These are phyloP conservation scores for Pseudogymnoascus sp. DNA, from an alignment of 2,329 filamentous ascomycete genomes.

Conservation along the genomic window DNA sequence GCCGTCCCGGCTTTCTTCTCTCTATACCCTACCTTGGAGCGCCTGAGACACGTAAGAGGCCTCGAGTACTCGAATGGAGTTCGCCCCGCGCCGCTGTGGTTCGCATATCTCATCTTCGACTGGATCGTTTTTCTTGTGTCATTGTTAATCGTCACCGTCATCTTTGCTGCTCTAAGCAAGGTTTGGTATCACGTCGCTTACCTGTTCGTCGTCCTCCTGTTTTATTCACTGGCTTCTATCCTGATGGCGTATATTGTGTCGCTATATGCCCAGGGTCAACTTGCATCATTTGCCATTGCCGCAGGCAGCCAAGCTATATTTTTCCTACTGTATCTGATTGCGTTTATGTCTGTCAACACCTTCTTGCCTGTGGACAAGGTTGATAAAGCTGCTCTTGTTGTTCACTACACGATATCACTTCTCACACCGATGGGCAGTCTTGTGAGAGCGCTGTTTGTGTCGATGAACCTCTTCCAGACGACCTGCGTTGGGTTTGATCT, in stretches of 20 bases:
- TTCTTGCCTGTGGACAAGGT: conserved; percentile 64
- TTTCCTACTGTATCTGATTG: conserved; percentile 64
- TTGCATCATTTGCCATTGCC: conserved; percentile 77
- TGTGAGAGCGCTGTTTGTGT: conserved; percentile 64
- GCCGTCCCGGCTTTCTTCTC: conserved; percentile 81
- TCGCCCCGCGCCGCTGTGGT: conserved; percentile 71
- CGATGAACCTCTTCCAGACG: conserved; percentile 76
- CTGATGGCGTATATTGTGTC: conserved; percentile 75
- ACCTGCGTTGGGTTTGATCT: conserved; percentile 61
- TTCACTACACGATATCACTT: conserved; percentile 66
- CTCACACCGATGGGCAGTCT: conserved; percentile 73
- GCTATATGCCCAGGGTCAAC: conserved; percentile 67
- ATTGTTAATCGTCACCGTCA: conserved; percentile 56
- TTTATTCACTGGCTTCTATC: conserved; percentile 73
- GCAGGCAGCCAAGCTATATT: conserved; percentile 67
- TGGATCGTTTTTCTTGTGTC: conserved; percentile 63
- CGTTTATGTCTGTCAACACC: conserved; percentile 63
- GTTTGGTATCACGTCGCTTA: conserved; percentile 76
- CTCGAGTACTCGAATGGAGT: conserved; percentile 91
- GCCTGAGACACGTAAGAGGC: conserved; percentile 68
- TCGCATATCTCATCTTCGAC: conserved; percentile 75
- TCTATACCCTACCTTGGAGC: conserved; percentile 80
- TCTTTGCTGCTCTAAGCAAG: conserved; percentile 54
- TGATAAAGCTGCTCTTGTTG: conserved; percentile 57
- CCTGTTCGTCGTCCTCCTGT: conserved; percentile 69